Evolutionary conservation across 108 stramenopile species (phyloP).

Genomic region (Pseudonitzschia multiseries): DNA sequence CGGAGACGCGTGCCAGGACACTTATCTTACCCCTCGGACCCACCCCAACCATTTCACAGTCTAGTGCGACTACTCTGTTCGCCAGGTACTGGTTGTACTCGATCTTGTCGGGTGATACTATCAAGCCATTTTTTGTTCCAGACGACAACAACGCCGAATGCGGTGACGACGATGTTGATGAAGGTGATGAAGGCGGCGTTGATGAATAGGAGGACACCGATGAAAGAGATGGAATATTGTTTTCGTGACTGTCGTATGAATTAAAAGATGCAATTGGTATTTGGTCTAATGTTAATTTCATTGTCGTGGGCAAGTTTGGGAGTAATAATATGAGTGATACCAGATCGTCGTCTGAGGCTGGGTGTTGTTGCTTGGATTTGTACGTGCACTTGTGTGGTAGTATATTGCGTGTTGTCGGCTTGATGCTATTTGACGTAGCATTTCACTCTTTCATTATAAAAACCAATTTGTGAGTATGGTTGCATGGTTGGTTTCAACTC

Average conservation of each 20-base stretch:
- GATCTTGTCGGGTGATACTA: constrained; percentile 4
- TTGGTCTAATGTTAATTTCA: neutral
- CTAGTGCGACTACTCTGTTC: constrained; percentile 60
- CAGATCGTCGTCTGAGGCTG: neutral
- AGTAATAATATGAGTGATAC: neutral
- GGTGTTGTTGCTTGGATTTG: constrained; percentile 7
- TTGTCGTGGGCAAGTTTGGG: neutral
- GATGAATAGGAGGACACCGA: constrained; percentile 92
- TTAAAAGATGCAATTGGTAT: neutral
- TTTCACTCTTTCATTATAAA: neutral
- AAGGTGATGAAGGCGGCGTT: constrained; percentile 42
- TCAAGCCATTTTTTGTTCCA: constrained; percentile 11
- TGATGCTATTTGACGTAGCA: neutral
- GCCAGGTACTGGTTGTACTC: constrained; percentile 13
- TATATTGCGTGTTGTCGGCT: neutral
- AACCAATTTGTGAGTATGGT: neutral
- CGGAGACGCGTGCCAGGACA: constrained; percentile 70
- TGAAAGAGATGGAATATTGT: constrained; percentile 47
- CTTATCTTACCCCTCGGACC: constrained; percentile 51
- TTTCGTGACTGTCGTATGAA: constrained; percentile 5
- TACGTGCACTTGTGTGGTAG: neutral
- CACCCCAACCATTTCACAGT: constrained; percentile 94
- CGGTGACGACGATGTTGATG: constrained; percentile 39
- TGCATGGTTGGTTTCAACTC: neutral
- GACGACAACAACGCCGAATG: constrained; percentile 21